phyloP scores from a whole-genome alignment of 805 yeast genomes.

The Saturnispora saitoi region DNA sequence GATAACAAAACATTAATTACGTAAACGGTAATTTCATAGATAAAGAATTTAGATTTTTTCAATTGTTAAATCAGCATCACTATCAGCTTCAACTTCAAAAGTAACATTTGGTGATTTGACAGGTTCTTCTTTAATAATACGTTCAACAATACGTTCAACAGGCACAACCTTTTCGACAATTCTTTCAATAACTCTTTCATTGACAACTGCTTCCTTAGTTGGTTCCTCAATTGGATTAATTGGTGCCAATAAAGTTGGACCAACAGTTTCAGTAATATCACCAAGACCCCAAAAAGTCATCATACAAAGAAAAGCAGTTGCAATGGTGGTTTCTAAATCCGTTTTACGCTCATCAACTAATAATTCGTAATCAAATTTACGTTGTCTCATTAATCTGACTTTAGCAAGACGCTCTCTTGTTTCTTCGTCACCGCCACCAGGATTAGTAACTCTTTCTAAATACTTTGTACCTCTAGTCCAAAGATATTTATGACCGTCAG shows the following conservation, averaged over 20 bases:
- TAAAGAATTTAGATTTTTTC: constrained; percentile 19
- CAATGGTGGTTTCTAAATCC: constrained; percentile 44
- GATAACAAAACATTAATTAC: neutral
- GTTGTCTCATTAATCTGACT: constrained; percentile 48
- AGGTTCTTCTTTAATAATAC: constrained; percentile 1
- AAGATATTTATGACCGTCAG: constrained; percentile 45
- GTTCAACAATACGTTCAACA: constrained; percentile 9
- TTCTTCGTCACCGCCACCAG: constrained; percentile 51
- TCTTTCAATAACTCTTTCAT: constrained; percentile 10
- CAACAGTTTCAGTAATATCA: constrained; percentile 43
- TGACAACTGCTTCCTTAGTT: constrained; percentile 1
- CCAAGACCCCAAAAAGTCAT: constrained; percentile 61
- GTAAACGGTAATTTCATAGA: neutral
- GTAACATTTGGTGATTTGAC: constrained; percentile 21
- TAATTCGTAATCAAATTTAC: constrained; percentile 52
- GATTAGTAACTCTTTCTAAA: constrained; percentile 45
- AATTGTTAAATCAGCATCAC: constrained; percentile 27
- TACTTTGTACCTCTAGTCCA: constrained; percentile 48
- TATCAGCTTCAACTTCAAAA: constrained; percentile 23
- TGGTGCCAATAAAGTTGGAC: constrained; percentile 34
- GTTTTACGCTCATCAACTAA: constrained; percentile 39
- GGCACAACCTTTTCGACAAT: constrained; percentile 12
- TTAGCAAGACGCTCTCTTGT: constrained; percentile 44
- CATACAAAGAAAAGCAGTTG: constrained; percentile 57
- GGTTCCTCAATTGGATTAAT: neutral